Conservation (phyloP, 306 rosid genomes). For the Canavalia gladiata region DNA sequence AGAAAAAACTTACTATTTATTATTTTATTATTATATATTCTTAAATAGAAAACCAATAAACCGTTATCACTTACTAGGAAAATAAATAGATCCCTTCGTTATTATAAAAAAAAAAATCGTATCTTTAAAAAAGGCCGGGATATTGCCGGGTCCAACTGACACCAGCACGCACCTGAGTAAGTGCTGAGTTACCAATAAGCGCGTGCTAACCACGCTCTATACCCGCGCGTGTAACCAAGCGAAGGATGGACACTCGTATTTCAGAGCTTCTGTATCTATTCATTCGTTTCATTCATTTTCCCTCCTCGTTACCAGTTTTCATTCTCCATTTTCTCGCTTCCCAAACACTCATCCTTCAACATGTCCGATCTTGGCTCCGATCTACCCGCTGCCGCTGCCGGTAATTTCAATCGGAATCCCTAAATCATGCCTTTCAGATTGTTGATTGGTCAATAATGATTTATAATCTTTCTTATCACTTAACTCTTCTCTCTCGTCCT, state of each 20-base stretch:
- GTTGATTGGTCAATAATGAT: not conserved
- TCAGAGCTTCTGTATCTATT: not conserved
- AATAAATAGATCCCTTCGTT: too few species aligned
- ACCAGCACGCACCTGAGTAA: not conserved
- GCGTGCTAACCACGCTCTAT: constrained; percentile 46
- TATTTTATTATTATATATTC: too few species aligned
- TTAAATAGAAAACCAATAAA: too few species aligned
- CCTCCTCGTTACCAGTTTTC: constrained; percentile 29
- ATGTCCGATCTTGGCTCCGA: constrained; percentile 52
- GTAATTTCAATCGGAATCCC: constrained; percentile 45
- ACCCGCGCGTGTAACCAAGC: constrained; percentile 13
- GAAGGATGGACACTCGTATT: not conserved
- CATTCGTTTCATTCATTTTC: constrained; percentile 18
- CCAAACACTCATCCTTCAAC: constrained; percentile 29
- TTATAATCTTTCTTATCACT: not conserved
- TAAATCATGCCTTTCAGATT: not conserved
- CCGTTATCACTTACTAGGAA: too few species aligned
- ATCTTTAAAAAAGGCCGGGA: not conserved
- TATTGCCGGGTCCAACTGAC: constrained; percentile 42
- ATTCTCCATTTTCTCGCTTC: constrained; percentile 24
- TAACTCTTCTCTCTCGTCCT: constrained; percentile 13
- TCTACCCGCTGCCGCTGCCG: constrained; percentile 61
- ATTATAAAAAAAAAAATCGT: too few species aligned
- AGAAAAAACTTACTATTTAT: too few species aligned
- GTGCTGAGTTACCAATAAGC: constrained; percentile 18